Conservation (phyloP, 2,329 filamentous ascomycete species). For the Lasiodiplodia gonubiensis region DNA sequence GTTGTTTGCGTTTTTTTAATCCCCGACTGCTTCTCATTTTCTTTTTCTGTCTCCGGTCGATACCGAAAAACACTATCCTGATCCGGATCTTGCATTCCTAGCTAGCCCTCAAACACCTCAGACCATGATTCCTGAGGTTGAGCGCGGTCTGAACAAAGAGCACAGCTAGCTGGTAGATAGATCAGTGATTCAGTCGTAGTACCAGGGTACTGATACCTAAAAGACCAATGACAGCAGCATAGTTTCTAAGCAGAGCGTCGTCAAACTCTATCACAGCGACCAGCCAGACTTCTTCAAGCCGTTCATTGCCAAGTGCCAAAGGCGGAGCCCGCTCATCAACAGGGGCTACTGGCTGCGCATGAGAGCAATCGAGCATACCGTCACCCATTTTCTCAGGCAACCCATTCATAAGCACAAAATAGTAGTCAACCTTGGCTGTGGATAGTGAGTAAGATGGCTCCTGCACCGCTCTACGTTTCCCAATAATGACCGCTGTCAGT, state of each 20-base stretch:
- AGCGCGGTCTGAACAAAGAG: not conserved
- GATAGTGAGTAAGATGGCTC: constrained; percentile 71
- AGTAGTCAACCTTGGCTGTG: constrained; percentile 85
- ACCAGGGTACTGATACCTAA: constrained; percentile 45
- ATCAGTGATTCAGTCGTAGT: not conserved
- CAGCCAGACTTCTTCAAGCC: constrained; percentile 85
- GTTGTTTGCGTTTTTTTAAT: not conserved
- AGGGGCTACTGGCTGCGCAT: constrained; percentile 87
- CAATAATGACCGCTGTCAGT: constrained; percentile 55
- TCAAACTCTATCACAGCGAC: constrained; percentile 78
- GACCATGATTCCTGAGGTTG: not conserved
- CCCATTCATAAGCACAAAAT: constrained; percentile 66
- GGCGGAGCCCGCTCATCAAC: constrained; percentile 87
- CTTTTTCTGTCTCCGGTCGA: not conserved
- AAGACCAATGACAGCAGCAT: constrained; percentile 88
- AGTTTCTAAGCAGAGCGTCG: constrained; percentile 90
- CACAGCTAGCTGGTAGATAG: not conserved
- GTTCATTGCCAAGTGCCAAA: constrained; percentile 83
- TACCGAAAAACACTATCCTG: not conserved
- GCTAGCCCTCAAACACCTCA: not conserved
- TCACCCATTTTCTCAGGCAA: constrained; percentile 73
- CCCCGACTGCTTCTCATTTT: not conserved
- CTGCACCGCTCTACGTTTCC: too few relatives aligned
- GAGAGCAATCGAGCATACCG: constrained; percentile 76
- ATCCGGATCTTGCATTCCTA: not conserved